Evolutionary conservation across 345 rosid genomes (phyloP).

Genomic region (Salix purpurea): DNA sequence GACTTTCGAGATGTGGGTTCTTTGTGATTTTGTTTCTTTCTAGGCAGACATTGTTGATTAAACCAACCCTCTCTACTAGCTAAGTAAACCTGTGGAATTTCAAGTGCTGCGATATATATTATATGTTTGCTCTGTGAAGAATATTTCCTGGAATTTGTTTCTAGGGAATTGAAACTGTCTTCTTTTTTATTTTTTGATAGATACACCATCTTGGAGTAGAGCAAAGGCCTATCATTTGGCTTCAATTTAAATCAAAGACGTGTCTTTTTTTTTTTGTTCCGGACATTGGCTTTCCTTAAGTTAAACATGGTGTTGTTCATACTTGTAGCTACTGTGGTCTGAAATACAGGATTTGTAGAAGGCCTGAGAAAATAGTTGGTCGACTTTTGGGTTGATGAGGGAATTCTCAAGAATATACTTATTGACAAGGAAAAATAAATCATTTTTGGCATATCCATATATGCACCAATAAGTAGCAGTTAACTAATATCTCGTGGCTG

Average conservation of each 20-base stretch:
- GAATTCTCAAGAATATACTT: constrained; percentile 22
- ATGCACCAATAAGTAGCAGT: neutral
- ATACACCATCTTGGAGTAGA: neutral
- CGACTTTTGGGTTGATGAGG: constrained; percentile 33
- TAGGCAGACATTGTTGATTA: neutral
- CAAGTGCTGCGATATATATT: neutral
- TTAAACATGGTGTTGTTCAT: neutral
- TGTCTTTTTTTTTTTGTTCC: neutral
- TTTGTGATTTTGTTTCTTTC: neutral
- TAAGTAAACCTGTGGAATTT: neutral
- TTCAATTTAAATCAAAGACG: neutral
- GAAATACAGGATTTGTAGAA: constrained; percentile 13
- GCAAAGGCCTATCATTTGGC: neutral
- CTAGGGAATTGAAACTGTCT: neutral
- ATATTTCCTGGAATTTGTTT: neutral
- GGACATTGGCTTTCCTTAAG: neutral
- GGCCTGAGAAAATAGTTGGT: constrained; percentile 46
- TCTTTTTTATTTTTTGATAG: neutral
- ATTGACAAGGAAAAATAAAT: neutral
- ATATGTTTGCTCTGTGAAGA: neutral
- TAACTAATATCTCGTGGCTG: neutral
- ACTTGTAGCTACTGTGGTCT: neutral
- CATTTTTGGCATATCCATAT: neutral
- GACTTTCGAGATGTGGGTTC: neutral
- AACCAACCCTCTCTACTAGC: neutral